A percentile compares a stretch with the other conserved stretches of the same genome.
Conservation (phyloP, 1,139 yeast genomes). For the Suzukiozyma palmioleophila region DNA sequence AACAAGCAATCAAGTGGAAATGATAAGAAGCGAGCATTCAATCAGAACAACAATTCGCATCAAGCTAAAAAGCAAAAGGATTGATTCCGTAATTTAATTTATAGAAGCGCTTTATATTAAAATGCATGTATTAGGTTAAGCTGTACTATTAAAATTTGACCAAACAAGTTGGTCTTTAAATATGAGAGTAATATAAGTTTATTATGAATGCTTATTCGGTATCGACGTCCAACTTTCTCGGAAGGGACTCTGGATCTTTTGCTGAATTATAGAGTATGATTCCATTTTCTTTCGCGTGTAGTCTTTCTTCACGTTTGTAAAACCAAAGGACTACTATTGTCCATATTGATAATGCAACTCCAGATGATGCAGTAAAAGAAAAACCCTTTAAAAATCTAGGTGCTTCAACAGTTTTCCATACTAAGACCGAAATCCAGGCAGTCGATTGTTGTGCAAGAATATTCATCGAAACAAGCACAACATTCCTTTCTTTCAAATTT, state of each 20-base stretch:
- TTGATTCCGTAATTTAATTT: neutral
- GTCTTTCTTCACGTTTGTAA: slow-evolving; percentile 55
- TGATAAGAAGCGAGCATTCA: slow-evolving; percentile 12
- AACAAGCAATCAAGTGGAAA: slow-evolving; percentile 8
- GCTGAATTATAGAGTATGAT: slow-evolving; percentile 44
- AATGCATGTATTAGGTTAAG: neutral
- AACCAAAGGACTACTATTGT: slow-evolving; percentile 51
- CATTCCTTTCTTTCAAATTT: slow-evolving; percentile 41
- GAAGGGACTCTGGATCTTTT: slow-evolving; percentile 12
- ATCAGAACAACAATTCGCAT: slow-evolving; percentile 8
- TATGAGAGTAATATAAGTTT: neutral
- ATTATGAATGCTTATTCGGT: neutral
- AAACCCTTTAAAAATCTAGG: slow-evolving; percentile 39
- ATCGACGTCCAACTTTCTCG: slow-evolving; percentile 3
- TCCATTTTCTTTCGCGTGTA: slow-evolving; percentile 48
- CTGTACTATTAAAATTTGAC: too few relatives aligned
- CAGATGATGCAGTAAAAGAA: slow-evolving; percentile 49
- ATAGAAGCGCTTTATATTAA: neutral
- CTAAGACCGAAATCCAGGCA: slow-evolving; percentile 43
- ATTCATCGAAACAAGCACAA: slow-evolving; percentile 41
- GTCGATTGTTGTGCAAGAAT: slow-evolving; percentile 41
- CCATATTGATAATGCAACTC: slow-evolving; percentile 49
- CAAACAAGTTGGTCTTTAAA: neutral
- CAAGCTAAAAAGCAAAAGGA: slow-evolving; percentile 17
- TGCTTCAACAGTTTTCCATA: slow-evolving; percentile 44